Percentiles rank a stretch among this genome's conserved stretches.
Conservation (phyloP, 208 protist genomes). For the Wallacemonas collosoma region DNA sequence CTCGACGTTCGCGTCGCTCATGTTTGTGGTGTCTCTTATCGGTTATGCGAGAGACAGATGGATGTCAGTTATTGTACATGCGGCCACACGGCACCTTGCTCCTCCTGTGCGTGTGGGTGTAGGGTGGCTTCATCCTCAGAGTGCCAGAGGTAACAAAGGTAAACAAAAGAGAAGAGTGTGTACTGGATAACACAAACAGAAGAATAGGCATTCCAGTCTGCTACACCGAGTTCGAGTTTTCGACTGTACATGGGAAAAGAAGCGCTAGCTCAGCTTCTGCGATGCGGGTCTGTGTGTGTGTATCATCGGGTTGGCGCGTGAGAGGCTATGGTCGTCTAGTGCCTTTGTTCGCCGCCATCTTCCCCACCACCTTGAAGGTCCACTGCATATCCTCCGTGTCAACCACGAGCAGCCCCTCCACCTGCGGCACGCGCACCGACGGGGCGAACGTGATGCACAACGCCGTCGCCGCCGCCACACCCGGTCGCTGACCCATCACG, state of each 20-base stretch:
- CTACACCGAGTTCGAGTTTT: no score
- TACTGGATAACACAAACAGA: neutral
- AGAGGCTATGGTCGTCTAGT: neutral
- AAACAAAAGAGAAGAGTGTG: no score
- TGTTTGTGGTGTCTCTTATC: neutral
- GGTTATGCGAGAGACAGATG: neutral
- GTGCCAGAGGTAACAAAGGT: no score
- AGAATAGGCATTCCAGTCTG: conserved; percentile 3
- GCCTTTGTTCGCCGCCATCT: conserved; percentile 29
- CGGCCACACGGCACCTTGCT: no score
- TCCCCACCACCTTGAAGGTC: conserved; percentile 84
- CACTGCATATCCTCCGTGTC: conserved; percentile 94
- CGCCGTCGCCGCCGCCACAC: conserved; percentile 32
- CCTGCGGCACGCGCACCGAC: conserved; percentile 65
- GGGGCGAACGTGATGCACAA: conserved; percentile 63
- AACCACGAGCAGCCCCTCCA: conserved; percentile 84
- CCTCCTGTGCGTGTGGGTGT: no score
- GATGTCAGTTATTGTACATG: neutral
- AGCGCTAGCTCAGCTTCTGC: no score
- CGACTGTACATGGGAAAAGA: no score
- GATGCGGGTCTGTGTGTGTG: neutral
- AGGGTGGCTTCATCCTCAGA: no score
- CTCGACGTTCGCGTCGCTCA: neutral
- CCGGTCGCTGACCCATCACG: conserved; percentile 47
- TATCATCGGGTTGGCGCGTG: neutral